Percentiles rank a stretch among this genome's conserved stretches.
Evolutionary conservation across 2,329 filamentous ascomycete genomes (phyloP).

Genomic region (Fusarium pilosicola): DNA sequence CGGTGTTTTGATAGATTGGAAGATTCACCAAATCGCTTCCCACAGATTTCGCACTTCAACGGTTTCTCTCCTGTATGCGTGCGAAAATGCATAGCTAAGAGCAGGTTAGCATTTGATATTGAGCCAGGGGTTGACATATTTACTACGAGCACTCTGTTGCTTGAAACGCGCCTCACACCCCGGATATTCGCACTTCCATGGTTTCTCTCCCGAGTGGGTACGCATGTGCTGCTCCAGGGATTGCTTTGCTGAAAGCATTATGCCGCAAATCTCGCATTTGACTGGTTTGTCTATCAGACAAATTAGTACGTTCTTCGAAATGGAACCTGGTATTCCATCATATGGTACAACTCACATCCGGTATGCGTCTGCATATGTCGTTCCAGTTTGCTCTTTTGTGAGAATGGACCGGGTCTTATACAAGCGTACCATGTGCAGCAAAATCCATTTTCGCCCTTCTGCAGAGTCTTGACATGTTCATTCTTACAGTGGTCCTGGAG

Average conservation of each 20-base stretch:
- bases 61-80: constrained; percentile 74
- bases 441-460: constrained; percentile 58
- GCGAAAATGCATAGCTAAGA: constrained; percentile 71
- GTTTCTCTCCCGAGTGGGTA: constrained; percentile 73
- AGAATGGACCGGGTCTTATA: constrained; percentile 63
- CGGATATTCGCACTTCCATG: constrained; percentile 63
- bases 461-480: constrained; percentile 58
- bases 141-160: constrained; percentile 74
- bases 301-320: constrained; percentile 16
- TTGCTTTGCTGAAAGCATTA: constrained; percentile 72
- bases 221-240: constrained; percentile 74
- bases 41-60: constrained; percentile 66
- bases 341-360: constrained; percentile 60
- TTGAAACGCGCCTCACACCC: constrained; percentile 70
- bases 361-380: constrained; percentile 74
- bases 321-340: background rate
- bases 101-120: constrained; percentile 26
- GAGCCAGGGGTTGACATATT: constrained; percentile 38
- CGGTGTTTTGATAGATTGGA: constrained; percentile 74
- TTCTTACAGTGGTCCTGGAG: constrained; percentile 66
- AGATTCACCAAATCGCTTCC: constrained; percentile 70
- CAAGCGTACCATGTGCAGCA: constrained; percentile 68
- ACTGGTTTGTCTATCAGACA: constrained; percentile 65
- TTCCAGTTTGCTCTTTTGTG: constrained; percentile 70
- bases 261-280: constrained; percentile 64